Conservation (phyloP, 2,329 filamentous ascomycete species). For the Arthrinium puccinioides region DNA sequence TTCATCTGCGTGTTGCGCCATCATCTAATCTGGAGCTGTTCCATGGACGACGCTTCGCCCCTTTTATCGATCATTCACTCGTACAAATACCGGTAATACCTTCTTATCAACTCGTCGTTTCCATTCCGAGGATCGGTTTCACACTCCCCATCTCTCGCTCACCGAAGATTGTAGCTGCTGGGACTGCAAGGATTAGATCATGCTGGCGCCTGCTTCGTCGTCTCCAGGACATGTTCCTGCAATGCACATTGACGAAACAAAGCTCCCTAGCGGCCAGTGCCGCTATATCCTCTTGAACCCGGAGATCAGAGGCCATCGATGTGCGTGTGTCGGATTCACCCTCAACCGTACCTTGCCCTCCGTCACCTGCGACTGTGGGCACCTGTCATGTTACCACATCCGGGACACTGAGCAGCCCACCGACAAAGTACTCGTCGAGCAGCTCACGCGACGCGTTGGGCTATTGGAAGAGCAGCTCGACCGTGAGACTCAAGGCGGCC, state of each 20-base stretch:
- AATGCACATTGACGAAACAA: slow-evolving; percentile 30
- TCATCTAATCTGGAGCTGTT: no score
- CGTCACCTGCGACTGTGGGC: slow-evolving; percentile 50
- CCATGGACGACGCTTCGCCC: no score
- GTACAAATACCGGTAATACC: no score
- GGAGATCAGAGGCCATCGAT: slow-evolving; percentile 50
- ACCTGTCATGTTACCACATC: slow-evolving; percentile 52
- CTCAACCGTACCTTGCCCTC: slow-evolving; percentile 46
- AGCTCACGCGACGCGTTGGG: slow-evolving; percentile 37
- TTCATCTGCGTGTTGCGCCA: no score
- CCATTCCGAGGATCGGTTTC: no score
- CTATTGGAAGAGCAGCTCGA: slow-evolving; percentile 36
- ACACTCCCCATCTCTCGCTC: no score
- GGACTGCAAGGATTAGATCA: no score
- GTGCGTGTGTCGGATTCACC: slow-evolving; percentile 50
- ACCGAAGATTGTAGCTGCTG: no score
- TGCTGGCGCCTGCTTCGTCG: slow-evolving; percentile 19
- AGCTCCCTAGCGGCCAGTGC: slow-evolving; percentile 50
- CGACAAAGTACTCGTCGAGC: slow-evolving; percentile 39
- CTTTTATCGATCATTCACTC: no score
- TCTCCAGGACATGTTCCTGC: slow-evolving; percentile 15
- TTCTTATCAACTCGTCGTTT: no score
- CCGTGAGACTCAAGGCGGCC: slow-evolving; percentile 26
- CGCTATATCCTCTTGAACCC: slow-evolving; percentile 51
- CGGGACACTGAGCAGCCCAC: slow-evolving; percentile 35